Evolutionary conservation across 495 filamentous ascomycete genomes (phyloP), one percentile per base, ranked within the genome.

Genomic region (Clavariopsis aquatica): DNA sequence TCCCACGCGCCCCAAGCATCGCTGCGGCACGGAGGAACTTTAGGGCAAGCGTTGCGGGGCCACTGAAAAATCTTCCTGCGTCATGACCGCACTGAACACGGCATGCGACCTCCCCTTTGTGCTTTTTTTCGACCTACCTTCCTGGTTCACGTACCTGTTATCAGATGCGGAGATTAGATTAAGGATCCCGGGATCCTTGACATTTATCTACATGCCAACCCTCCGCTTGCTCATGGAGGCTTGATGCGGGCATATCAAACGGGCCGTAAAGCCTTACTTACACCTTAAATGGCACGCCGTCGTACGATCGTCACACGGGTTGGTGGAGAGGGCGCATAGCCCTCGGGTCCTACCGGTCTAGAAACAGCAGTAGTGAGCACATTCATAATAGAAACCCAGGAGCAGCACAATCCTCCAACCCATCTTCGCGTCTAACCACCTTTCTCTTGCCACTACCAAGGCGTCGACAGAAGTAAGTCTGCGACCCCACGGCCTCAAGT

Each of bases 81-180:
- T 56, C 19, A 56, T 56, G 52, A 56, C 52, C 19, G 27, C 2
- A 4, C 19, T n/a, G 52, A 22, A 17, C 31, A 22, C 29, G 29
- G 23, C 17, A 19, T 28, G 24, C 9, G 26, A 24, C 26, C n/a
- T 36, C 34, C 1, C 51, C 9, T 22, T 7, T 1, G 51, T 7
- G 17, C 51, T 53, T 53, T 29, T 13, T 22, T 22, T 1, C 47
- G 8, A 3, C 51, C 23, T 13, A 26, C 17, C 29, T 20, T 12
- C 51, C 5, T 17, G 2, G 3, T 43, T 43, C 38, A 17, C 23
- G 1, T 10, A n/a, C 1, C 5, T 17, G 15, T 56, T 56, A 56
- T 56, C 52, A 34, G 52, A 56, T 56, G 15, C 2, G 8, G 20
- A 38, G 29, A 56, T 56, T 56, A 56, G 52, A 56, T 56, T 29